Base-by-base conservation (phyloP, 1,139 yeast species). In the Taphrina deformans region DNA sequence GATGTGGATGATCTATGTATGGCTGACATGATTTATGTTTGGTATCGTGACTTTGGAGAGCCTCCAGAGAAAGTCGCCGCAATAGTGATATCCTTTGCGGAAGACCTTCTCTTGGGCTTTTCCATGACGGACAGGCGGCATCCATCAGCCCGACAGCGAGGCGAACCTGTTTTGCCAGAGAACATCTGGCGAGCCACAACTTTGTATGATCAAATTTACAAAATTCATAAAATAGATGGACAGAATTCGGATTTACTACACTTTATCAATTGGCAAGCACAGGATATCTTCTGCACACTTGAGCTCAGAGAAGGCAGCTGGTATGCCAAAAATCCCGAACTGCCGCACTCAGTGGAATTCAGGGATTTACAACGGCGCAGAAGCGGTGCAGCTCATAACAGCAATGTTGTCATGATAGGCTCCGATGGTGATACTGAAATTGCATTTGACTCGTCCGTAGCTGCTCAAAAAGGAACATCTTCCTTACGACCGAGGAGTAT, bases 121-220 rank as follows among this genome's bases (percentile, higher is more conserved):
- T 48, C 53, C 18, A 26, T n/a, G 23, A 27, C 35, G 10, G 53
- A 48, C 24, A 33, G 35, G 21, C 16, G 53, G 35, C 35, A 12
- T 10, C 35, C 53, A 3, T 27, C 33, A n/a, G 35, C 3, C n/a
- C 53, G 53, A 1, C 21, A 27, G 31, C 3, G 26, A 29, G 33
- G 35, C 16, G 53, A 48, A 21, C 21, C 35, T n/a, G 53, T 48
- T 6, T 12, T 27, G 9, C 33, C 33, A 24, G 35, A 48, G 12
- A 48, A 48, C n/a, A 24, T 48, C 35, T 48, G 53, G 53, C 53
- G 53, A 48, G 23, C 53, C 9, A 48, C 53, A 14, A 48, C 53
- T 2, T 27, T 48, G 21, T 48, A 48, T n/a, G 35, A 48, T 27
- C 53, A 48, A 16, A 27, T 48, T 5, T 48, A 48, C 53, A 48